Conservation (phyloP, 2,329 filamentous ascomycete species). For the Saccharata proteae region DNA sequence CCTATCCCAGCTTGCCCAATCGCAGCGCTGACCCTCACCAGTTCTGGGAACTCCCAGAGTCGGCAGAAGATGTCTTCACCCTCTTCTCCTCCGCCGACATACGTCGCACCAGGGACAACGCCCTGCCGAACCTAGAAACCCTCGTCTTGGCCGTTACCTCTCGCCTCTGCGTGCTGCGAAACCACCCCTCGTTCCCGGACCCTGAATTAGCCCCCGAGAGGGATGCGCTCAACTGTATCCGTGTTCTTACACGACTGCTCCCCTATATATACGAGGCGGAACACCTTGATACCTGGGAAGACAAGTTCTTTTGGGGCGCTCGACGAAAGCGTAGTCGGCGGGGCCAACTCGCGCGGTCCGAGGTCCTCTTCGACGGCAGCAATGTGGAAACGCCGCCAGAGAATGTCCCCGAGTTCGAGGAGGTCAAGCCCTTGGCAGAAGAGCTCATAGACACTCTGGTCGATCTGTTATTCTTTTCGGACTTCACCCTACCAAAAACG, state of each 20-base stretch:
- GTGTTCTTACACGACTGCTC: slow-evolving; percentile 76
- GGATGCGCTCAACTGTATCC: slow-evolving; percentile 90
- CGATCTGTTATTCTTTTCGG: slow-evolving; percentile 82
- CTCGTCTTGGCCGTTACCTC: slow-evolving; percentile 74
- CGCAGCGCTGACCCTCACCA: slow-evolving; percentile 24
- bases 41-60: slow-evolving; percentile 97
- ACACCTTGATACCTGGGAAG: slow-evolving; percentile 71
- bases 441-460: slow-evolving; percentile 83
- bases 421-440: slow-evolving; percentile 77
- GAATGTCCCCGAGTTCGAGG: slow-evolving; percentile 56
- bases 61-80: slow-evolving; percentile 91
- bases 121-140: slow-evolving; percentile 80
- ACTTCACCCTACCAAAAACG: slow-evolving; percentile 70
- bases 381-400: slow-evolving; percentile 32
- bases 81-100: slow-evolving; percentile 74
- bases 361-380: slow-evolving; percentile 77
- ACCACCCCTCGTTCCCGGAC: slow-evolving; percentile 85
- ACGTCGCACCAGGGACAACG: slow-evolving; percentile 72
- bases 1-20: slow-evolving; percentile 12
- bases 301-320: slow-evolving; percentile 81
- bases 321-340: slow-evolving; percentile 48
- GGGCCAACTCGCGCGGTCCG: slow-evolving; percentile 40
- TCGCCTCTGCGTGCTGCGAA: slow-evolving; percentile 67
- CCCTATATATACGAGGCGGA: slow-evolving; percentile 91
- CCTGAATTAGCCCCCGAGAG: slow-evolving; percentile 68